A percentile compares a stretch with the other conserved stretches of the same genome.
These are phyloP conservation scores for Jimgerdemannia flammicorona DNA, from an alignment of 192 early-diverging fungal genomes.

Conservation along the genomic window DNA sequence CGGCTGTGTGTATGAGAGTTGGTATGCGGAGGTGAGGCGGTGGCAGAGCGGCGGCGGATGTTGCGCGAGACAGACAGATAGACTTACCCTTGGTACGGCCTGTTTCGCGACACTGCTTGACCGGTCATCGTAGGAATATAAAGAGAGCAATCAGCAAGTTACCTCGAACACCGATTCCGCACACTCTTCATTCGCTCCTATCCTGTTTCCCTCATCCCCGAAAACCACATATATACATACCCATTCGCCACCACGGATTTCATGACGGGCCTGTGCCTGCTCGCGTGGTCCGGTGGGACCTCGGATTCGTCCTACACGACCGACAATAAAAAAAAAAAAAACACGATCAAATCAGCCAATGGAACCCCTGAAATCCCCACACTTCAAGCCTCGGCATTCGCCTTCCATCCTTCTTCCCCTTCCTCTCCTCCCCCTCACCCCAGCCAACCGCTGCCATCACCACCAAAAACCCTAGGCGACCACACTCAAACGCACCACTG, in stretches of 20 bases:
- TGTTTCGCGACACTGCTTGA: background rate
- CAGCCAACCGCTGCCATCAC: background rate
- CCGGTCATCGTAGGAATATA: background rate
- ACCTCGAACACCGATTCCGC: too few relatives aligned
- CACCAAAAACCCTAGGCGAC: too few relatives aligned
- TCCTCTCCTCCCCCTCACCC: background rate
- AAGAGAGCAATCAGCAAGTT: background rate
- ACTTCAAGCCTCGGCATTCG: background rate
- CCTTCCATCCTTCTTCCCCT: background rate
- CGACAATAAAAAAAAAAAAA: constrained; percentile 17
- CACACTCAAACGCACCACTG: constrained; percentile 31
- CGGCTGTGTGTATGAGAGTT: background rate
- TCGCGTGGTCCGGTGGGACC: constrained; percentile 48
- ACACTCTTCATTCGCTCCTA: too few relatives aligned
- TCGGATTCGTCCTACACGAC: constrained; percentile 47
- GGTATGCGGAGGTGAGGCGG: background rate
- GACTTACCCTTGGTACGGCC: background rate
- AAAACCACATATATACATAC: background rate
- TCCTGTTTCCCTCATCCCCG: background rate
- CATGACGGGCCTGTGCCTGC: constrained; percentile 34
- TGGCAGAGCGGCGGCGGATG: background rate
- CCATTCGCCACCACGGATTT: background rate
- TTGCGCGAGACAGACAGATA: background rate
- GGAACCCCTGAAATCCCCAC: too few relatives aligned
- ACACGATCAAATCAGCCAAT: background rate